A percentile compares a stretch with the other conserved stretches of the same genome.
Conservation (phyloP, 192 early-diverging fungal genomes). For the Gonapodya sp. region DNA sequence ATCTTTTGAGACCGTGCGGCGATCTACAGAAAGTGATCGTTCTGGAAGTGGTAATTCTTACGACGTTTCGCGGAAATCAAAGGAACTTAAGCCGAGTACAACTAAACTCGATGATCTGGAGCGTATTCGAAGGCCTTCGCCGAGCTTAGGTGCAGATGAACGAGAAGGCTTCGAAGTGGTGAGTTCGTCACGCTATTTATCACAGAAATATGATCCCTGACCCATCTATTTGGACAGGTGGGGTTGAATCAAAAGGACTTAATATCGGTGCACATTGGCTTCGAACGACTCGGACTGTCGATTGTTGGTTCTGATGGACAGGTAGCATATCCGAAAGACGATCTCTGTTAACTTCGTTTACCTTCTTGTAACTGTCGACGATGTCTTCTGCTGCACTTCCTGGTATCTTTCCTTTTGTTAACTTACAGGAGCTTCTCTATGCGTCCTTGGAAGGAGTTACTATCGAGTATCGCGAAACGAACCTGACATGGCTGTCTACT, state of each 20-base stretch:
- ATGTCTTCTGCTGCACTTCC: not conserved
- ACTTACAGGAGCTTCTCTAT: slow-evolving; percentile 70
- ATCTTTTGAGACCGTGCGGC: not conserved
- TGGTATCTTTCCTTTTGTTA: not conserved
- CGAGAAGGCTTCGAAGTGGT: slow-evolving; percentile 41
- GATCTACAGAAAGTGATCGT: not conserved
- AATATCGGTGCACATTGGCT: slow-evolving; percentile 55
- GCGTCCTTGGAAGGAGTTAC: slow-evolving; percentile 65
- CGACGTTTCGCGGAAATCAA: not conserved
- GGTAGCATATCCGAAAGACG: slow-evolving; percentile 22
- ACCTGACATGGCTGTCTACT: slow-evolving; percentile 64
- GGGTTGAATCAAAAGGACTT: slow-evolving; percentile 20
- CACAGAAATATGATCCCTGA: too few species aligned
- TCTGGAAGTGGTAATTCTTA: not conserved
- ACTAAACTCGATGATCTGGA: not conserved
- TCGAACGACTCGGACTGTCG: slow-evolving; percentile 88
- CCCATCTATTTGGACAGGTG: too few species aligned
- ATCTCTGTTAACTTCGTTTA: too few species aligned
- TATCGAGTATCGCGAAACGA: slow-evolving; percentile 70
- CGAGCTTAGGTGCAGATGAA: not conserved
- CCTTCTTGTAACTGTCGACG: not conserved
- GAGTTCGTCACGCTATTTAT: too few species aligned
- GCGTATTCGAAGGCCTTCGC: not conserved
- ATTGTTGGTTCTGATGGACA: slow-evolving; percentile 67
- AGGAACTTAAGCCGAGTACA: not conserved